Conservation (phyloP, 768 basidiomycete species). For the Kwoniella sp. region DNA sequence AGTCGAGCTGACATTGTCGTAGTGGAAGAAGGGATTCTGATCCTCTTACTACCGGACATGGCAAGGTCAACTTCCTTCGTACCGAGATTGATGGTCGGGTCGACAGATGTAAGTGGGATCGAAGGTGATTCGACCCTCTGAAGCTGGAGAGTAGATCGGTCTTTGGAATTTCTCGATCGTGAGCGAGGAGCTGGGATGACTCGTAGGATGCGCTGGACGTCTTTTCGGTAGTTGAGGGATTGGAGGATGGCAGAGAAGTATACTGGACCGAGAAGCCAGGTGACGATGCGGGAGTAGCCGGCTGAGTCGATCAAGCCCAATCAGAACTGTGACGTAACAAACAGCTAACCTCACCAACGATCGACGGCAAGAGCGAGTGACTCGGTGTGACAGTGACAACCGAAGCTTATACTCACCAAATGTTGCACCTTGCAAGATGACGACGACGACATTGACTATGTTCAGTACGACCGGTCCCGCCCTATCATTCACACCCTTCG, state of each 20-base stretch:
- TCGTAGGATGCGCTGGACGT: constrained; percentile 15
- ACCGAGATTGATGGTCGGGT: background rate
- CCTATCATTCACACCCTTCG: background rate
- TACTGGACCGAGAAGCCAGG: constrained; percentile 21
- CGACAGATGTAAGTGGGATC: constrained; percentile 4
- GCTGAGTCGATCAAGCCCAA: constrained; percentile 2
- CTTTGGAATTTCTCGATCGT: background rate
- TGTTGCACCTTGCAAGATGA: constrained; percentile 21
- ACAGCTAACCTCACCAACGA: too few species aligned
- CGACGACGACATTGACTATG: constrained; percentile 14
- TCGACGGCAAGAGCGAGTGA: too few species aligned
- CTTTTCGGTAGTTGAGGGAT: constrained; percentile 19
- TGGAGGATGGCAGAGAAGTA: constrained; percentile 25
- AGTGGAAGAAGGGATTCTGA: background rate
- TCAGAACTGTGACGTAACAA: background rate
- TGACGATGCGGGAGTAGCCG: constrained; percentile 23
- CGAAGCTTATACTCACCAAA: constrained; percentile 27
- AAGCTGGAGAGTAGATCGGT: constrained; percentile 4
- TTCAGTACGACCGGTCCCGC: constrained; percentile 19
- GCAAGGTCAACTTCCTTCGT: background rate
- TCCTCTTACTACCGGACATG: background rate
- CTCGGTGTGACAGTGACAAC: too few species aligned
- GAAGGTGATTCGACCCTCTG: constrained; percentile 3
- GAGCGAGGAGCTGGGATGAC: constrained; percentile 7
- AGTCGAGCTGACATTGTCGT: background rate